phyloP scores from a whole-genome alignment of 2,329 filamentous ascomycete genomes.

The Penicillium sp. region DNA sequence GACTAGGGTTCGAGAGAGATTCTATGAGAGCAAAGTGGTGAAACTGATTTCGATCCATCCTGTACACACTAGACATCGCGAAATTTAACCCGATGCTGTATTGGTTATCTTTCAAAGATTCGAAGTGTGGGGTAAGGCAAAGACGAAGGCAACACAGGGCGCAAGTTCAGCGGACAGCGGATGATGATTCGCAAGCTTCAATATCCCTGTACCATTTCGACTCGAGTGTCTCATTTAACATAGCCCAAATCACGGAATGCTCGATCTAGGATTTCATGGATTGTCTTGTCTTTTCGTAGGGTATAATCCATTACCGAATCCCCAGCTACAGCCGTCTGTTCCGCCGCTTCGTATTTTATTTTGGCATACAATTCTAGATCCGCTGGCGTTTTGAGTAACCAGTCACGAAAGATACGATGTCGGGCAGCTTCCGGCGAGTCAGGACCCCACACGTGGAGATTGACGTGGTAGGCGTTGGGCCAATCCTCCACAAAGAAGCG shows the following conservation, averaged over 20 bases:
- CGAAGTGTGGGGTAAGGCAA: no score
- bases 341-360: conserved; percentile 40
- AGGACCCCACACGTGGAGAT: conserved; percentile 52
- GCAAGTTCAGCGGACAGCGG: no score
- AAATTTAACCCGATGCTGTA: no score
- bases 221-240: background rate
- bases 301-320: conserved; percentile 43
- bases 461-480: conserved; percentile 32
- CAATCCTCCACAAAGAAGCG: conserved; percentile 46
- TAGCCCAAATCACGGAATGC: conserved; percentile 26
- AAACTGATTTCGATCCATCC: no score
- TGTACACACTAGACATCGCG: no score
- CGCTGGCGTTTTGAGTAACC: conserved; percentile 38
- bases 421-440: conserved; percentile 43
- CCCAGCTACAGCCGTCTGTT: conserved; percentile 27
- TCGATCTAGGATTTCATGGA: conserved; percentile 40
- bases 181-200: no score
- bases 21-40: no score
- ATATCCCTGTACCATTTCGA: no score
- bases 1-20: no score
- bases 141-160: no score
- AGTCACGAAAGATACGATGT: conserved; percentile 48
- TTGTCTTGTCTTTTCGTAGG: conserved; percentile 41
- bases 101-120: no score
- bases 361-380: conserved; percentile 44